Evolutionary conservation across 73 alveolate genomes (phyloP).

Genomic region (Durusdinium trenchii): DNA sequence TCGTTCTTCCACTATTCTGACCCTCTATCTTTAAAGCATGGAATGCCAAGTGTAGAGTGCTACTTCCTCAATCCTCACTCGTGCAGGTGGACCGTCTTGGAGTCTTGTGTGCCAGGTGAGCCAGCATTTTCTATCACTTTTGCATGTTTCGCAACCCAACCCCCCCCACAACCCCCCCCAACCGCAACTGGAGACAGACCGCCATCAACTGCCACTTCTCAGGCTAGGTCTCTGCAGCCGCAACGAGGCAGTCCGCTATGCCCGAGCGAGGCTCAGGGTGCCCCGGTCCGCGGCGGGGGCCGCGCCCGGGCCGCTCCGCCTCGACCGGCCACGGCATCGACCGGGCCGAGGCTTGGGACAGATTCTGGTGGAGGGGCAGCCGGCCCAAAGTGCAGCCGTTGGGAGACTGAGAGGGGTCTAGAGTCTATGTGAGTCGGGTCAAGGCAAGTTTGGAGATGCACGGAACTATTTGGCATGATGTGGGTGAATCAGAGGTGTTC

Average conservation of each 20-base stretch:
- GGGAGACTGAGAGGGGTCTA: background rate
- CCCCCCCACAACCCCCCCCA: background rate
- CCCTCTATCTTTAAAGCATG: too few relatives aligned
- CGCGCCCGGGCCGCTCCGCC: background rate
- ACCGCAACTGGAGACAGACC: background rate
- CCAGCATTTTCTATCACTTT: background rate
- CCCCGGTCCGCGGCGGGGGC: background rate
- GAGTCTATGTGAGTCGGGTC: background rate
- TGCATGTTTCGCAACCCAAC: background rate
- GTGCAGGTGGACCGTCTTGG: conserved; percentile 62
- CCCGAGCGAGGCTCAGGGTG: conserved; percentile 19
- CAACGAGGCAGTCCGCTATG: conserved; percentile 64
- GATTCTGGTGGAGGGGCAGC: conserved; percentile 80
- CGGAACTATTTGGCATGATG: too few relatives aligned
- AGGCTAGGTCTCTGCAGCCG: conserved; percentile 93
- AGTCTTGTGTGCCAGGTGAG: conserved; percentile 72
- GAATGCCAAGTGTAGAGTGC: too few relatives aligned
- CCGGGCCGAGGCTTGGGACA: conserved; percentile 44
- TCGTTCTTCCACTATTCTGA: too few relatives aligned
- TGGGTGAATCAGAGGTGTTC: too few relatives aligned
- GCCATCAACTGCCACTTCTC: background rate
- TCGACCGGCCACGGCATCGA: background rate
- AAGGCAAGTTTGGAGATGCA: too few relatives aligned
- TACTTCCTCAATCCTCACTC: background rate
- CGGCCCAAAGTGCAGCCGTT: conserved; percentile 71